phyloP scores from a whole-genome alignment of 1,284 basidiomycete species.

The Ceratobasidium sp. region DNA sequence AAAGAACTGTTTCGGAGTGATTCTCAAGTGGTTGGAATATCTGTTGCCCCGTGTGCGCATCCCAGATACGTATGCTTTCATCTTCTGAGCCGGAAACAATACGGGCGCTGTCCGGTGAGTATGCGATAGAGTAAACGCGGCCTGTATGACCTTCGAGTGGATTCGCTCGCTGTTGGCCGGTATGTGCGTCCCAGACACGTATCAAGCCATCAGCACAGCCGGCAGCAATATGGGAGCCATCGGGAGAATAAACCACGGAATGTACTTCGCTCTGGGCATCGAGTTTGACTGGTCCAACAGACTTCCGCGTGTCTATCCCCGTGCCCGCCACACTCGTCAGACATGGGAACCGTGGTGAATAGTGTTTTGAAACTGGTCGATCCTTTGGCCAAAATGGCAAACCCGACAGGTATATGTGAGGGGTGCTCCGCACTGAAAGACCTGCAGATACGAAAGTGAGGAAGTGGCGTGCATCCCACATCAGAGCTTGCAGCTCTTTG shows the following conservation, averaged over 20 bases:
- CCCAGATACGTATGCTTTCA: constrained; percentile 37
- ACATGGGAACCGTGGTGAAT: not conserved
- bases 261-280: not conserved
- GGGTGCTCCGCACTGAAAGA: constrained; percentile 36
- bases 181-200: constrained; percentile 14
- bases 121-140: not conserved
- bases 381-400: constrained; percentile 46
- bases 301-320: not conserved
- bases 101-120: constrained; percentile 30
- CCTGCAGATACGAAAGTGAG: constrained; percentile 24
- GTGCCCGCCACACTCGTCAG: not conserved
- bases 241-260: not conserved
- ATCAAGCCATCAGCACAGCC: not conserved
- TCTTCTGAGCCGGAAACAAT: constrained; percentile 28
- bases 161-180: not conserved
- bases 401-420: constrained; percentile 49
- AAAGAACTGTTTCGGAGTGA: constrained; percentile 3
- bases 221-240: not conserved
- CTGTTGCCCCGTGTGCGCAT: constrained; percentile 7
- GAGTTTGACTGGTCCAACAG: too few species aligned
- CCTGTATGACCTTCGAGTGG: not conserved
- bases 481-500: not conserved
- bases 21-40: not conserved
- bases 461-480: constrained; percentile 39
- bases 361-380: not conserved